Percentiles rank a stretch among this genome's conserved stretches.
Evolutionary conservation across 2,329 filamentous ascomycete species (phyloP).

Genomic region (Scolecobasidium constrictum): DNA sequence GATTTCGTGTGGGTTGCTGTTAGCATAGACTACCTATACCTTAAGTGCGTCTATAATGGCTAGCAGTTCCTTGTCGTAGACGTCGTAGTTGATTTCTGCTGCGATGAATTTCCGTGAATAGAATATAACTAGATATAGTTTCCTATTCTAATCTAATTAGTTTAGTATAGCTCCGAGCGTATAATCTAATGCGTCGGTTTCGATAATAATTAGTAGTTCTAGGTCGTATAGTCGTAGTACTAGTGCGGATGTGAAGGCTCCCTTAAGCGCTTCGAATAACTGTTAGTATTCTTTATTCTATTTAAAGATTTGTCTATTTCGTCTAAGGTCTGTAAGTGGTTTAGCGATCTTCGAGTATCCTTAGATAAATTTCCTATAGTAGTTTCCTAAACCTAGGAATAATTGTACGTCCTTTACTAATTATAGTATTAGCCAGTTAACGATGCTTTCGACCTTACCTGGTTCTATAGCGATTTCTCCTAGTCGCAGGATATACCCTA

Average conservation of each 20-base stretch:
- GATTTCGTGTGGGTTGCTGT: no score
- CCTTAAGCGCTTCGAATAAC: slow-evolving; percentile 11
- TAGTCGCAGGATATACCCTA: slow-evolving; percentile 16
- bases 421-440: slow-evolving; percentile 13
- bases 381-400: no score
- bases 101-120: no score
- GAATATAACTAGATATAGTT: no score
- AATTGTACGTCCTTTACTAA: slow-evolving; percentile 13
- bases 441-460: slow-evolving; percentile 13
- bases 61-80: no score
- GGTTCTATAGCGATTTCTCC: slow-evolving; percentile 16
- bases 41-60: no score
- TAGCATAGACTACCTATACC: no score
- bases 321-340: slow-evolving; percentile 12
- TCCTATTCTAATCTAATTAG: no score
- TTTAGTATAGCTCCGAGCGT: no score
- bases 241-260: slow-evolving; percentile 12
- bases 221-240: slow-evolving; percentile 10
- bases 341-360: slow-evolving; percentile 12
- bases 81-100: no score
- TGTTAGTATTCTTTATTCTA: background rate
- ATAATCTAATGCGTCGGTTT: no score
- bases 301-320: background rate
- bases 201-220: slow-evolving; percentile 6
- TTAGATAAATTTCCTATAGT: slow-evolving; percentile 19